Conservation (phyloP, 768 basidiomycete species). For the Naganishia onofrii region DNA sequence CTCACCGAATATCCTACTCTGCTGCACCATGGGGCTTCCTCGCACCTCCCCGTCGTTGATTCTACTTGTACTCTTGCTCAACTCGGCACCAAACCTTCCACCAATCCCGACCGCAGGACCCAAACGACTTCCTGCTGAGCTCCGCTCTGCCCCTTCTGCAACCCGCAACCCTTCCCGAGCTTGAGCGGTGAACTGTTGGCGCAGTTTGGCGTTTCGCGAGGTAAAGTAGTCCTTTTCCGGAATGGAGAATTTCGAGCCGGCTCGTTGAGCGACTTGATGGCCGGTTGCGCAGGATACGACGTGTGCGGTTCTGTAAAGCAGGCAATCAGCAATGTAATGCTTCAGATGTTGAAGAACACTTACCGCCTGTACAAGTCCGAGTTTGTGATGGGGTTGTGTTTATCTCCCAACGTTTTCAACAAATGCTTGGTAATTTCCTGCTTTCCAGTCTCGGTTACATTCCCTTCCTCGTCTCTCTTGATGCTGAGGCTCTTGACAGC, state of each 20-base stretch:
- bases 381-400: conserved; percentile 30
- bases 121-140: background rate
- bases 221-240: conserved; percentile 19
- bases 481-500: background rate
- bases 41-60: background rate
- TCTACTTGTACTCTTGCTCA: background rate
- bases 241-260: conserved; percentile 29
- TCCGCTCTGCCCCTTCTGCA: background rate
- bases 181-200: conserved; percentile 28
- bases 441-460: conserved; percentile 15
- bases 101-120: background rate
- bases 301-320: conserved; percentile 26
- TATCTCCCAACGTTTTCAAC: conserved; percentile 19
- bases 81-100: conserved; percentile 14
- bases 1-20: conserved; percentile 31
- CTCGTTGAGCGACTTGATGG: conserved; percentile 33
- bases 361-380: conserved; percentile 32
- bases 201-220: conserved; percentile 26
- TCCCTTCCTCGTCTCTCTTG: conserved; percentile 22
- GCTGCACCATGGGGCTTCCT: conserved; percentile 2
- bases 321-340: background rate
- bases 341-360: background rate
- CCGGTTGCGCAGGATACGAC: conserved; percentile 31
- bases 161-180: conserved; percentile 15
- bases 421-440: conserved; percentile 26